Percentiles rank a stretch among this genome's conserved stretches.
Evolutionary conservation across 345 rosid genomes (phyloP).

Genomic region (Diplotaxis tenuifolia): DNA sequence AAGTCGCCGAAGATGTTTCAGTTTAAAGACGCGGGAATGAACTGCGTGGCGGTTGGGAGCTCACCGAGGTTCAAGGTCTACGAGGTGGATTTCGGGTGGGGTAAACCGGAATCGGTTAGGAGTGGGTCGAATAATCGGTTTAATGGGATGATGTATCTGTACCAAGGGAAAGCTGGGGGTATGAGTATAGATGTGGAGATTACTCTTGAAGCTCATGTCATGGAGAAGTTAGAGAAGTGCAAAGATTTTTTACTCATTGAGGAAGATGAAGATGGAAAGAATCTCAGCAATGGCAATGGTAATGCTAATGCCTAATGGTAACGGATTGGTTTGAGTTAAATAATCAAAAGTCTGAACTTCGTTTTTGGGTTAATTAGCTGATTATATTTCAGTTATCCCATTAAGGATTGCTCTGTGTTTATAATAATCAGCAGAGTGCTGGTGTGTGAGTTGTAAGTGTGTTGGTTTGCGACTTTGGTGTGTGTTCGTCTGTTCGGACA

Average conservation of each 20-base stretch:
- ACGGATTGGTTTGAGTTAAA: constrained; percentile 18
- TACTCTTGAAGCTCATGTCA: constrained; percentile 54
- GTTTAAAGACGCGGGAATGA: constrained; percentile 83
- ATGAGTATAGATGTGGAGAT: constrained; percentile 88
- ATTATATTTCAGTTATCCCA: neutral
- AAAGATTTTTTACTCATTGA: constrained; percentile 52
- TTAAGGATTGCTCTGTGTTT: neutral
- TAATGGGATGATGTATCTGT: constrained; percentile 93
- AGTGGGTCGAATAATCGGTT: constrained; percentile 86
- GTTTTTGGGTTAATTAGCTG: constrained; percentile 8
- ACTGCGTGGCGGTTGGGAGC: constrained; percentile 89
- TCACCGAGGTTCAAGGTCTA: constrained; percentile 92
- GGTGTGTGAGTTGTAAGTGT: neutral
- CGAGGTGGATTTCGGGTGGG: constrained; percentile 93
- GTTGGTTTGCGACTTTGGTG: neutral
- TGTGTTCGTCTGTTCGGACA: no score
- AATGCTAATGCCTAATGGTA: neutral
- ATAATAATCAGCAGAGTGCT: constrained; percentile 14
- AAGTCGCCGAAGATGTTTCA: constrained; percentile 70
- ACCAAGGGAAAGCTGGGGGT: constrained; percentile 87
- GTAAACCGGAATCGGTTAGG: constrained; percentile 76
- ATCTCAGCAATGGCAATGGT: neutral
- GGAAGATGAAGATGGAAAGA: constrained; percentile 14
- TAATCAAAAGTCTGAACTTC: neutral
- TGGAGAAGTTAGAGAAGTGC: constrained; percentile 76